Conservation (phyloP, 192 early-diverging fungal species). For the Phlyctochytrium bullatum region DNA sequence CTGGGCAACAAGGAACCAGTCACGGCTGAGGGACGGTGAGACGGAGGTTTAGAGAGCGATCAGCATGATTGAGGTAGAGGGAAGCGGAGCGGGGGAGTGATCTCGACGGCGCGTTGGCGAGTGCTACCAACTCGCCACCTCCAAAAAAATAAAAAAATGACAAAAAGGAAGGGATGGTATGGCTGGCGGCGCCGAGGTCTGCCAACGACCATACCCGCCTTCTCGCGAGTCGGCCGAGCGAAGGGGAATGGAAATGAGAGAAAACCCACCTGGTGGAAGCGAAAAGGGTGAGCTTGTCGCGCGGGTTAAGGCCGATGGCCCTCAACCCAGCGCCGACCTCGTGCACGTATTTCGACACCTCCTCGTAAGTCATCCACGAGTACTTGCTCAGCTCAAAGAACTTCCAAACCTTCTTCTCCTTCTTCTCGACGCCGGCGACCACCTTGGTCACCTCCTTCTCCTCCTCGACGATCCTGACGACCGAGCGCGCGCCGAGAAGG, state of each 20-base stretch:
- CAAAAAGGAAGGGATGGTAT: not conserved
- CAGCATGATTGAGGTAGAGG: too few relatives aligned
- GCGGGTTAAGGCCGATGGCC: constrained; percentile 56
- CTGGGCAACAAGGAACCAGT: constrained; percentile 66
- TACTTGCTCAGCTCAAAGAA: constrained; percentile 78
- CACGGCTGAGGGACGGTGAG: constrained; percentile 25
- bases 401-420: constrained; percentile 78
- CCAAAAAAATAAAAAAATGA: too few relatives aligned
- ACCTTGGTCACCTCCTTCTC: constrained; percentile 68
- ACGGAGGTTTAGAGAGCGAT: too few relatives aligned
- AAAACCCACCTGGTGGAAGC: constrained; percentile 31
- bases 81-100: too few relatives aligned
- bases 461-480: constrained; percentile 68
- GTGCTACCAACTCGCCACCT: too few relatives aligned
- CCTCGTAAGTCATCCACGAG: constrained; percentile 76
- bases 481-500: constrained; percentile 64
- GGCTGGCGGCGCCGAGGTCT: not conserved
- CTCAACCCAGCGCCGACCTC: constrained; percentile 71
- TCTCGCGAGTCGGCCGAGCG: too few relatives aligned
- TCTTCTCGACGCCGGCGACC: constrained; percentile 49
- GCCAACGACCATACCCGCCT: not conserved
- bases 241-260: too few relatives aligned
- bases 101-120: too few relatives aligned
- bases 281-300: constrained; percentile 47
- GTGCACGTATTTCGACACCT: constrained; percentile 49